Percentiles rank a stretch among this genome's conserved stretches.
phyloP scores from a whole-genome alignment of 1,139 yeast species.

The Suhomyces bolitotheri region DNA sequence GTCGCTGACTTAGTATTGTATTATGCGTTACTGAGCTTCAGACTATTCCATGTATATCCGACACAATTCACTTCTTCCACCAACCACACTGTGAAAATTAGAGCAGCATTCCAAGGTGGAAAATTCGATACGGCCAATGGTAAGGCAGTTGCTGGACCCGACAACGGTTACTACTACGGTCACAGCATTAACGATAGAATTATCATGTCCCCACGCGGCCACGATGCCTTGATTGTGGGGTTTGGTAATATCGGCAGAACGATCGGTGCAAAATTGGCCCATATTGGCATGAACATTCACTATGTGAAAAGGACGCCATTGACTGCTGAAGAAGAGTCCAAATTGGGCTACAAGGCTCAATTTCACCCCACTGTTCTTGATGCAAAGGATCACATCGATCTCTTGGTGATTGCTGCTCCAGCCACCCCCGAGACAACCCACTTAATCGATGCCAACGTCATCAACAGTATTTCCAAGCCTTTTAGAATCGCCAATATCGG shows the following conservation, averaged over 20 bases:
- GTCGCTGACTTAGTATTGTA: constrained; percentile 78
- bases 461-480: constrained; percentile 19
- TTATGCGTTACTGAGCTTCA: constrained; percentile 59
- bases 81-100: constrained; percentile 44
- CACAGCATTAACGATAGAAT: constrained; percentile 39
- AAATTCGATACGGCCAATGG: constrained; percentile 39
- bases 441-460: constrained; percentile 17
- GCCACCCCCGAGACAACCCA: constrained; percentile 25
- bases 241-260: constrained; percentile 76
- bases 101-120: constrained; percentile 40
- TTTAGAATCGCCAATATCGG: constrained; percentile 27
- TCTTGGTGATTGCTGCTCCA: constrained; percentile 30
- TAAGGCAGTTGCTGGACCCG: constrained; percentile 24
- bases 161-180: constrained; percentile 48
- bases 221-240: constrained; percentile 68
- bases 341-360: constrained; percentile 46
- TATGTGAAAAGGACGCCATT: constrained; percentile 61
- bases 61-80: constrained; percentile 29
- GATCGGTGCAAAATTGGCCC: constrained; percentile 56
- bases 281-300: constrained; percentile 66
- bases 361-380: constrained; percentile 33
- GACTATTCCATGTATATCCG: constrained; percentile 58
- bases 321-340: constrained; percentile 32
- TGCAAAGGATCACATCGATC: constrained; percentile 22
- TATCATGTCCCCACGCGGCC: constrained; percentile 54